phyloP scores from a whole-genome alignment of 106 monocot species.

The Xerophyta viscosa region DNA sequence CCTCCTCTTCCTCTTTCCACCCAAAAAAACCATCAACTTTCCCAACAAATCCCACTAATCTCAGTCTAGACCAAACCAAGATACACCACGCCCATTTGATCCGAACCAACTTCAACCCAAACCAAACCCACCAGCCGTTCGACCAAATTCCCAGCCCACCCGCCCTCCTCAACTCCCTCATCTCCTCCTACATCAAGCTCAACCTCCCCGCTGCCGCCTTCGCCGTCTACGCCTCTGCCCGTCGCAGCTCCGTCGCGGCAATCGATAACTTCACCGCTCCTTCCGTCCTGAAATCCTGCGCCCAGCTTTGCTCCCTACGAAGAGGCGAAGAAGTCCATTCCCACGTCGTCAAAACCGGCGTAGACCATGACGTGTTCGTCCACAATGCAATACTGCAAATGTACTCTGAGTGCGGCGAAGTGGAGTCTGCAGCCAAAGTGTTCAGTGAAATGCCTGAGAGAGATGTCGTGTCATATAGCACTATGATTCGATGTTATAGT shows the following conservation, averaged over 20 bases:
- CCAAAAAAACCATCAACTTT: background rate
- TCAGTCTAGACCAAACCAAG: constrained; percentile 25
- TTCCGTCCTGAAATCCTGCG: constrained; percentile 55
- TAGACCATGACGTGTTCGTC: constrained; percentile 41
- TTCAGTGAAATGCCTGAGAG: constrained; percentile 56
- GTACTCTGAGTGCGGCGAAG: constrained; percentile 40
- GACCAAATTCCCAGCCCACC: constrained; percentile 1
- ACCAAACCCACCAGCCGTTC: background rate
- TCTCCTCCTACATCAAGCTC: constrained; percentile 38
- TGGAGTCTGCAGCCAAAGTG: constrained; percentile 18
- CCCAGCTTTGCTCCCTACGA: constrained; percentile 3
- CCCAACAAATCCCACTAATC: background rate
- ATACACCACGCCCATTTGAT: constrained; percentile 37
- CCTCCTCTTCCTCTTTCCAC: constrained; percentile 9
- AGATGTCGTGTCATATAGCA: constrained; percentile 61
- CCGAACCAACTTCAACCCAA: constrained; percentile 9
- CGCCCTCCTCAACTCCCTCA: constrained; percentile 36
- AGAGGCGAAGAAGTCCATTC: constrained; percentile 36
- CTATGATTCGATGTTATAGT: constrained; percentile 33
- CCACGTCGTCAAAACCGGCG: constrained; percentile 27
- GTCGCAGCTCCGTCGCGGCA: background rate
- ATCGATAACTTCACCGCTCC: constrained; percentile 41
- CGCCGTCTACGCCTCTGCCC: constrained; percentile 21
- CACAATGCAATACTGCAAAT: constrained; percentile 47
- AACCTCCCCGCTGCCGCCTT: constrained; percentile 18